phyloP scores from a whole-genome alignment of 2,329 filamentous ascomycete genomes.

The Xylariaceae sp. region DNA sequence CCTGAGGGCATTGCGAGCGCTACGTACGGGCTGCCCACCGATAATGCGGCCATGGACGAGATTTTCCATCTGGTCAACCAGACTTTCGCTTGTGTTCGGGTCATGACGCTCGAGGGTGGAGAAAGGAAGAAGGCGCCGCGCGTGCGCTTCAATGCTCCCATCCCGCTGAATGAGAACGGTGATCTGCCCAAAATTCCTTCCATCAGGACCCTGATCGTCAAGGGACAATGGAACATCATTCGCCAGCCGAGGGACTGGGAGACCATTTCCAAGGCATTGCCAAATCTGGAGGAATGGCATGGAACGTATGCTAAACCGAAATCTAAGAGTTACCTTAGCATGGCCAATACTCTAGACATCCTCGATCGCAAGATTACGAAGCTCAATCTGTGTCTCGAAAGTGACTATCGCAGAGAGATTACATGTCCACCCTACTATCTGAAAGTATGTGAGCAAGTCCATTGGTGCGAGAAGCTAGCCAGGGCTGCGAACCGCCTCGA shows the following conservation, averaged over 20 bases:
- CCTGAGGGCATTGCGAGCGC: conserved; percentile 55
- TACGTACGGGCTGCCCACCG: conserved; percentile 56
- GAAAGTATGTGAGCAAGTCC: conserved; percentile 57
- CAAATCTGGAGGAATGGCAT: conserved; percentile 62
- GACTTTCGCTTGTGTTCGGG: conserved; percentile 58
- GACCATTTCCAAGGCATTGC: conserved; percentile 59
- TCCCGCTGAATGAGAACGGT: conserved; percentile 28
- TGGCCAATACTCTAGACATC: conserved; percentile 60
- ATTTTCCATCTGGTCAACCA: conserved; percentile 62
- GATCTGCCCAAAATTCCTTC: conserved; percentile 48
- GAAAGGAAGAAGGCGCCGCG: conserved; percentile 73
- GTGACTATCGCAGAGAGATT: conserved; percentile 66
- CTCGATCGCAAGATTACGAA: conserved; percentile 59
- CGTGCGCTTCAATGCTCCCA: conserved; percentile 52
- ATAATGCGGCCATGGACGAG: conserved; percentile 69
- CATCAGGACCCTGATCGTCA: conserved; percentile 67
- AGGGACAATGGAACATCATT: conserved; percentile 76
- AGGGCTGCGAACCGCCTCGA: conserved; percentile 60
- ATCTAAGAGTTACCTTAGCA: conserved; percentile 68
- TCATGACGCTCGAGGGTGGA: conserved; percentile 73
- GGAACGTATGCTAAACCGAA: conserved; percentile 70
- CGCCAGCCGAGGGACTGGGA: conserved; percentile 61
- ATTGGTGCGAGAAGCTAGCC: conserved; percentile 65
- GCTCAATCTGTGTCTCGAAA: conserved; percentile 67
- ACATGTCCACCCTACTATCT: conserved; percentile 59